phyloP scores from a whole-genome alignment of 1,284 basidiomycete genomes.

The Pholiota adiposa region DNA sequence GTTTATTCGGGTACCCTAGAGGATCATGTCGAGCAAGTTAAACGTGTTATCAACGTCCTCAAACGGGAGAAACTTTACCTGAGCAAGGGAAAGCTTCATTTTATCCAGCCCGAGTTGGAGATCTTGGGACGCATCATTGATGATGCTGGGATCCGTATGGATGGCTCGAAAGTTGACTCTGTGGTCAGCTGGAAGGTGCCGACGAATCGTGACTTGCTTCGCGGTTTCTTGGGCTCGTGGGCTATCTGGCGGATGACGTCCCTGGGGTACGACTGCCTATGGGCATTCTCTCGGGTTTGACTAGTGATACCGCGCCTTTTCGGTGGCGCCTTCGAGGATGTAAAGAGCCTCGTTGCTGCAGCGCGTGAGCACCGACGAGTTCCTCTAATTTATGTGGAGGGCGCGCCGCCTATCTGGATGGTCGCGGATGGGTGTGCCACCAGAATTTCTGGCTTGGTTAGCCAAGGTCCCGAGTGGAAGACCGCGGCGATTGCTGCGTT shows the following conservation, averaged over 20 bases:
- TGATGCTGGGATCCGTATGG: constrained; percentile 19
- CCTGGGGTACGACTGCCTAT: constrained; percentile 16
- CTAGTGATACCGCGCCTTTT: not conserved
- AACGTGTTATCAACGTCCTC: constrained; percentile 15
- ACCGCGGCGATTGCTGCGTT: not conserved
- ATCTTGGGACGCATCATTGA: constrained; percentile 20
- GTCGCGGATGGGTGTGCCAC: not conserved
- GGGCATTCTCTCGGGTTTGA: not conserved
- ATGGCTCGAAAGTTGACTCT: constrained; percentile 19
- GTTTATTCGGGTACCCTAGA: constrained; percentile 13
- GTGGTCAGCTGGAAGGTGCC: constrained; percentile 13
- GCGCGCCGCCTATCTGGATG: not conserved
- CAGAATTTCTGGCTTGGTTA: not conserved
- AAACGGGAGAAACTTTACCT: constrained; percentile 12
- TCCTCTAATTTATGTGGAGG: not conserved
- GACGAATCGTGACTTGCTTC: constrained; percentile 1
- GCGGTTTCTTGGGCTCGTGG: constrained; percentile 10
- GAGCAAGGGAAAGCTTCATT: constrained; percentile 10
- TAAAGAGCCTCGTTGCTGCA: not conserved
- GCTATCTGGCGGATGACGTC: not conserved
- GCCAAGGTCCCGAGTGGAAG: not conserved
- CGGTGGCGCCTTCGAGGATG: not conserved
- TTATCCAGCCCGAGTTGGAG: constrained; percentile 10
- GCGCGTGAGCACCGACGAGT: not conserved
- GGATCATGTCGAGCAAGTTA: constrained; percentile 14